Base-by-base conservation (phyloP, 306 rosid genomes). In the Lablab purpureus region DNA sequence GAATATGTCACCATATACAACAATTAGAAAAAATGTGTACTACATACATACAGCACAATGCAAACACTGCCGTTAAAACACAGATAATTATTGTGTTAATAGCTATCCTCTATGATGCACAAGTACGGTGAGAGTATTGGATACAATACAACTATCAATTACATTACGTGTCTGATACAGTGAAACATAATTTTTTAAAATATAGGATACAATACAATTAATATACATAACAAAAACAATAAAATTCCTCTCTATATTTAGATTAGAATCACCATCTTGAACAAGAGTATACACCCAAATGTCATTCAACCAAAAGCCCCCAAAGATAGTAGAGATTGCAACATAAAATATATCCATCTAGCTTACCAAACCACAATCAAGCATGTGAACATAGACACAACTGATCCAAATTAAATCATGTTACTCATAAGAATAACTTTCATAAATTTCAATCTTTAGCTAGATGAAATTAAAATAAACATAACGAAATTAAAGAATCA, bases 341-440 rank as follows among this genome's bases (percentile, higher is more conserved):
- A 43, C 55, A 58, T 43, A 46, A 77, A 52, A 18, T 37, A 77
- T 51, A 49, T 41, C 25, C 18, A 77, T 54, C 79, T 62, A 27
- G 54, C 60, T 41, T 40, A 51, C 49, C n/a, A 82, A 54, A 40
- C 41, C 55, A 81, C 22, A 14, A 41, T n/a, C 74, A 34, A 68
- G n/a, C n/a, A n/a, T 17, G 52, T 56, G 77, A 32, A 62, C 67
- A 60, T 30, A 50, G 49, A 27, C 32, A 60, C 28, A 41, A 28
- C 59, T 40, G 37, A 56, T 13, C 49, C 49, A 76, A 82, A 76
- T n/a, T 60, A 67, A 49, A 70, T 52, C 74, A 71, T 45, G 34
- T 45, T 23, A 21, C 36, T 64, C 10, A 10, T 65, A 46, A 32
- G 22, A 58, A 60, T 15, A 71, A 28, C 19, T 41, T 64, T 45